These are phyloP conservation scores for Cyphellophora attinorum DNA, from an alignment of 2,329 filamentous ascomycete genomes.

Conservation along the genomic window DNA sequence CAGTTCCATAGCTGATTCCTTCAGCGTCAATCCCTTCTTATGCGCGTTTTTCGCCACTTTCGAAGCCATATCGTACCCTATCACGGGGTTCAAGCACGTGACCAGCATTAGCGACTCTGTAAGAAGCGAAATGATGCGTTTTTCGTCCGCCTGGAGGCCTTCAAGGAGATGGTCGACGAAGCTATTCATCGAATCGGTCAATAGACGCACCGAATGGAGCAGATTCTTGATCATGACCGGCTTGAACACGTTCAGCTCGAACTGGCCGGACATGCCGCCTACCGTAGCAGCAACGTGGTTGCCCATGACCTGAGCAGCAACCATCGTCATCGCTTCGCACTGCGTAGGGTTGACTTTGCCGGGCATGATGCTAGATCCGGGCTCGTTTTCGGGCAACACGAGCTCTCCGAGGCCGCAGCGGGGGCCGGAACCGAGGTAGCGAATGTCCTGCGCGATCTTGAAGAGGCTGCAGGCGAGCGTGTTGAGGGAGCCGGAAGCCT, in stretches of 20 bases:
- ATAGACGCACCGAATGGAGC: slow-evolving; percentile 78
- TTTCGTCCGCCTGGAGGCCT: slow-evolving; percentile 86
- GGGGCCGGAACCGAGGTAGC: slow-evolving; percentile 91
- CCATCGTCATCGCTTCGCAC: slow-evolving; percentile 95
- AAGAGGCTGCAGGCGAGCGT: slow-evolving; percentile 83
- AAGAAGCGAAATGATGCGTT: slow-evolving; percentile 79
- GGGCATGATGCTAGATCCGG: slow-evolving; percentile 96
- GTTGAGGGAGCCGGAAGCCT: slow-evolving; percentile 88
- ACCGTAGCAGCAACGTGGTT: slow-evolving; percentile 92
- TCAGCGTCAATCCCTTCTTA: slow-evolving; percentile 92
- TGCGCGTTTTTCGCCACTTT: slow-evolving; percentile 98
- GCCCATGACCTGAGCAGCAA: slow-evolving; percentile 95
- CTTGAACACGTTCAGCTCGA: slow-evolving; percentile 99
- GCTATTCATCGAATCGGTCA: slow-evolving; percentile 86
- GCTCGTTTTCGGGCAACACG: slow-evolving; percentile 92
- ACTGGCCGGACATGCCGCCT: slow-evolving; percentile 94
- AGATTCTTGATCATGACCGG: slow-evolving; percentile 92
- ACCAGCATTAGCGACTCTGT: slow-evolving; percentile 99
- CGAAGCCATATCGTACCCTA: slow-evolving; percentile 93
- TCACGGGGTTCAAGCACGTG: slow-evolving; percentile 93
- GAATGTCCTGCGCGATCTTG: slow-evolving; percentile 97
- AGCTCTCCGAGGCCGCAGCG: slow-evolving; percentile 94
- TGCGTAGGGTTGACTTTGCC: slow-evolving; percentile 99
- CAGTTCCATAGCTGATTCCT: slow-evolving; percentile 88
- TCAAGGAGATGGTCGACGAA: slow-evolving; percentile 89